phyloP scores from a whole-genome alignment of 2,329 filamentous ascomycete species.

The Coniella vitis region DNA sequence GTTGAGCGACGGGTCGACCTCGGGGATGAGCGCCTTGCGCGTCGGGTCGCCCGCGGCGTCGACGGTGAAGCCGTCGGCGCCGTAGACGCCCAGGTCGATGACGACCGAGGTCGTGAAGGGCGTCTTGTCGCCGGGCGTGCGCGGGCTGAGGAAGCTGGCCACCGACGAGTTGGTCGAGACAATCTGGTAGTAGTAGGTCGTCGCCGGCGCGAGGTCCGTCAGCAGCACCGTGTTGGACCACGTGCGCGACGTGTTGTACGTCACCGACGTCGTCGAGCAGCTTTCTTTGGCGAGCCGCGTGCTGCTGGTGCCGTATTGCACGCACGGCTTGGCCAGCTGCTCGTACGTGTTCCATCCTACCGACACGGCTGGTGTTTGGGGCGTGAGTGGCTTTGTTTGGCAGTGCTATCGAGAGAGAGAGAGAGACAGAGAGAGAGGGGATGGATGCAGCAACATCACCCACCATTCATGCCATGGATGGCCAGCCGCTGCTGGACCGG shows the following conservation, averaged over 20 bases:
- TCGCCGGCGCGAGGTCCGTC: constrained; percentile 37
- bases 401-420: constrained; percentile 39
- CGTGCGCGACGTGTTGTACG: constrained; percentile 14
- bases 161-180: constrained; percentile 47
- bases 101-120: constrained; percentile 46
- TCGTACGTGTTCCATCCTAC: constrained; percentile 16
- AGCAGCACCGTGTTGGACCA: constrained; percentile 15
- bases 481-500: constrained; percentile 14
- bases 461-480: constrained; percentile 13
- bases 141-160: constrained; percentile 47
- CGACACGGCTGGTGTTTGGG: constrained; percentile 28
- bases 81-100: constrained; percentile 50
- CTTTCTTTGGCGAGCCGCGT: not conserved
- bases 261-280: constrained; percentile 13
- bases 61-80: constrained; percentile 45
- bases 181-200: constrained; percentile 56
- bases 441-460: too few species aligned
- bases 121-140: constrained; percentile 45
- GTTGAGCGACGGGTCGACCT: constrained; percentile 44
- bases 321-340: constrained; percentile 7
- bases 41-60: constrained; percentile 27
- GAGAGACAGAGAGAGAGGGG: too few species aligned
- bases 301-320: constrained; percentile 13
- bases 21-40: constrained; percentile 43
- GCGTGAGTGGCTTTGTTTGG: too few species aligned